Conservation (phyloP, 495 filamentous ascomycete species). For the Penicillium odoratum region DNA sequence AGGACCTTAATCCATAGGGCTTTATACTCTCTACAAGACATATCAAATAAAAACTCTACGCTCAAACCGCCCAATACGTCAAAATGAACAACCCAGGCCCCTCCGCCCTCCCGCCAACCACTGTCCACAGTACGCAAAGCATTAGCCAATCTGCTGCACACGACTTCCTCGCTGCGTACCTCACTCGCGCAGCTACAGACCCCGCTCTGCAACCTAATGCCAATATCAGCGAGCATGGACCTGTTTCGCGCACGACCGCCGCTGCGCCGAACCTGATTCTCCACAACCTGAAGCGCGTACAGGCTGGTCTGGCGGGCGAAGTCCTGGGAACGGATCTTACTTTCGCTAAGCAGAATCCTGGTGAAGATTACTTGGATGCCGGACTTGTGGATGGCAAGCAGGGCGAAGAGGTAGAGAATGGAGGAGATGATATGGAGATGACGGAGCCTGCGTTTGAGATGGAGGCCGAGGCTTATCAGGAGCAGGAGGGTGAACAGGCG, state of each 20-base stretch:
- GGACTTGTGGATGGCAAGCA: slow-evolving; percentile 24
- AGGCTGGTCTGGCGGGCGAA: slow-evolving; percentile 63
- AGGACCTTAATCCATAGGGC: too few relatives aligned
- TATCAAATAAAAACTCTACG: neutral
- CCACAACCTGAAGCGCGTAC: slow-evolving; percentile 65
- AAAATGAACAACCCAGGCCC: slow-evolving; percentile 45
- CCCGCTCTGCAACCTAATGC: slow-evolving; percentile 69
- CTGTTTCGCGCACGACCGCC: slow-evolving; percentile 53
- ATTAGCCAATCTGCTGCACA: slow-evolving; percentile 56
- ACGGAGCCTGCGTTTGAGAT: slow-evolving; percentile 28
- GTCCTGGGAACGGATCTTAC: slow-evolving; percentile 50
- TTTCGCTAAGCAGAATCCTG: slow-evolving; percentile 39
- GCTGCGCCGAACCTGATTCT: slow-evolving; percentile 57
- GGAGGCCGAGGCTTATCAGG: slow-evolving; percentile 29
- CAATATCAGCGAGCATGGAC: slow-evolving; percentile 60
- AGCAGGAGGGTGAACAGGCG: slow-evolving; percentile 19
- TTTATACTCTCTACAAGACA: neutral
- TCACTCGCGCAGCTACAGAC: slow-evolving; percentile 51
- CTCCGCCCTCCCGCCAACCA: slow-evolving; percentile 48
- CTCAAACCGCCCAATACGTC: neutral
- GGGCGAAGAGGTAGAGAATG: slow-evolving; percentile 28
- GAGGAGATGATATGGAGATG: slow-evolving; percentile 26
- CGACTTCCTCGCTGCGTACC: slow-evolving; percentile 57
- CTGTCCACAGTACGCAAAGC: slow-evolving; percentile 40
- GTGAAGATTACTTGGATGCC: slow-evolving; percentile 30